These are phyloP conservation scores for Lecanicillium sp. DNA, from an alignment of 2,329 filamentous ascomycete genomes.

Conservation along the genomic window DNA sequence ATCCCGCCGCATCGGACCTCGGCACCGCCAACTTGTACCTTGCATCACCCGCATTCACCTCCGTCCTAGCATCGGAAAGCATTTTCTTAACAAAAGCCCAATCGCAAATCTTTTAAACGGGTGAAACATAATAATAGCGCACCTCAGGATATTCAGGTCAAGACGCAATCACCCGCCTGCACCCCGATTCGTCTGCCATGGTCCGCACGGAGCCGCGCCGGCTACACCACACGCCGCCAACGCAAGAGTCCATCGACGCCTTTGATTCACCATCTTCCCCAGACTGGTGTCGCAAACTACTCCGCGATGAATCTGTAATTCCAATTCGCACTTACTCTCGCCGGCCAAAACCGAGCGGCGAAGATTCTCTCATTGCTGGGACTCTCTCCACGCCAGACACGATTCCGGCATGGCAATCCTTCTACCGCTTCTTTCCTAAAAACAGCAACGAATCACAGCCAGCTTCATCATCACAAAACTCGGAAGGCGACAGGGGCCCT, in stretches of 20 bases:
- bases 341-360: background rate
- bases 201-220: background rate
- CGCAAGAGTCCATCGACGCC: background rate
- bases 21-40: too few relatives aligned
- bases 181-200: too few relatives aligned
- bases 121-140: too few relatives aligned
- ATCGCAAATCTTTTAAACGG: too few relatives aligned
- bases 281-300: constrained; percentile 5
- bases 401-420: constrained; percentile 3
- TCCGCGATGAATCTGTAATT: constrained; percentile 1
- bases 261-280: constrained; percentile 4
- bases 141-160: too few relatives aligned
- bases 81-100: too few relatives aligned
- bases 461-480: too few relatives aligned
- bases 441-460: background rate
- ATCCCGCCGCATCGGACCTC: too few relatives aligned
- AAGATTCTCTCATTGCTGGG: constrained; percentile 4
- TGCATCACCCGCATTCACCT: background rate
- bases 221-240: constrained; percentile 9
- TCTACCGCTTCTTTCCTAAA: constrained; percentile 1
- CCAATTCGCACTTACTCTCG: background rate
- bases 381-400: background rate
- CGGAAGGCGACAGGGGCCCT: background rate
- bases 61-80: too few relatives aligned
- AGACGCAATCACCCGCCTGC: too few relatives aligned